A percentile compares a stretch with the other conserved stretches of the same genome.
Evolutionary conservation across 257 asterid species (phyloP).

Genomic region (Capsicum chinense): DNA sequence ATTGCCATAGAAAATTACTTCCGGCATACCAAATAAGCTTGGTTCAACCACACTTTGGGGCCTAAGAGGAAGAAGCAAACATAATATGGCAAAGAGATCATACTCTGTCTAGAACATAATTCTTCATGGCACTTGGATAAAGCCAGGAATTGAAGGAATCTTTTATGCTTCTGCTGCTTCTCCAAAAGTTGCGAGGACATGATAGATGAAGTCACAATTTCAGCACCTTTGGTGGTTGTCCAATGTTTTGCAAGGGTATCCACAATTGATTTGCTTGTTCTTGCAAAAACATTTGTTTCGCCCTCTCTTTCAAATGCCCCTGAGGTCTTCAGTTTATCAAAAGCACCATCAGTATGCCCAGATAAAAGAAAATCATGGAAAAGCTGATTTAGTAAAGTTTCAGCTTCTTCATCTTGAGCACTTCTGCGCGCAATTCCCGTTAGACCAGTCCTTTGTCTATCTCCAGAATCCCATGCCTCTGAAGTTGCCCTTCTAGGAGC

Average conservation of each 20-base stretch:
- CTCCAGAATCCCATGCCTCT: slow-evolving; percentile 84
- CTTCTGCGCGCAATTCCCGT: slow-evolving; percentile 65
- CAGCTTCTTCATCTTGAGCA: slow-evolving; percentile 93
- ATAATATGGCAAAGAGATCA: slow-evolving; percentile 36
- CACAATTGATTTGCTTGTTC: slow-evolving; percentile 87
- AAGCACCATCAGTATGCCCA: slow-evolving; percentile 77
- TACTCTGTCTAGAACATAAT: slow-evolving; percentile 83
- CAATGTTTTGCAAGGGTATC: slow-evolving; percentile 97
- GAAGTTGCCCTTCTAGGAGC: slow-evolving; percentile 84
- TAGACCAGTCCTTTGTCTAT: slow-evolving; percentile 64
- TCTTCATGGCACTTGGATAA: slow-evolving; percentile 95
- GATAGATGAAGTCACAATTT: slow-evolving; percentile 72
- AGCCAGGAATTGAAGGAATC: slow-evolving; percentile 93
- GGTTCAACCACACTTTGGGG: slow-evolving; percentile 7
- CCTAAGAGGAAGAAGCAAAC: slow-evolving; percentile 23
- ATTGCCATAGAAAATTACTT: not conserved
- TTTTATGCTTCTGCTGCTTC: slow-evolving; percentile 87
- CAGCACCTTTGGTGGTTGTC: slow-evolving; percentile 95
- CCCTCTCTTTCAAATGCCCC: slow-evolving; percentile 97
- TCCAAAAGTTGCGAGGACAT: slow-evolving; percentile 80
- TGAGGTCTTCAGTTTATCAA: slow-evolving; percentile 64
- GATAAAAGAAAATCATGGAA: slow-evolving; percentile 79
- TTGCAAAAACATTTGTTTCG: slow-evolving; percentile 75
- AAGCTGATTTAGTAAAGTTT: slow-evolving; percentile 81
- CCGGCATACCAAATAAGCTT: not conserved